Percentiles rank a stretch among this genome's conserved stretches.
Evolutionary conservation across 768 basidiomycete genomes (phyloP).

Genomic region (Chiua virens): DNA sequence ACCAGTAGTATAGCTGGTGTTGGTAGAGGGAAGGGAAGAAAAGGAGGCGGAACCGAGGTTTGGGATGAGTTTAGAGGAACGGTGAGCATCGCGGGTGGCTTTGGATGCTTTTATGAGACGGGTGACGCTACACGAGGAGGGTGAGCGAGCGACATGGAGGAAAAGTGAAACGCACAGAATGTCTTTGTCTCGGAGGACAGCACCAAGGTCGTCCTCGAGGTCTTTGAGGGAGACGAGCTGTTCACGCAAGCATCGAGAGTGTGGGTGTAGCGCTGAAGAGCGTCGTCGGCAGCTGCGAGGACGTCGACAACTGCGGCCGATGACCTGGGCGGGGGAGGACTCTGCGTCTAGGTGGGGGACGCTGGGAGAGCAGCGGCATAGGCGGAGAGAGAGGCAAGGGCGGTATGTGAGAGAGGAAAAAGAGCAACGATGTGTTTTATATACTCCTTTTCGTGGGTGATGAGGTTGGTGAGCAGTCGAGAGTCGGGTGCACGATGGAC

Average conservation of each 20-base stretch:
- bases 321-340: conserved; percentile 23
- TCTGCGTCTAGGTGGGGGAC: too few relatives aligned
- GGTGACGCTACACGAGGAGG: conserved; percentile 52
- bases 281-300: conserved; percentile 66
- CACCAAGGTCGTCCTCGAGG: conserved; percentile 72
- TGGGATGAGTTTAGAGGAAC: conserved; percentile 28
- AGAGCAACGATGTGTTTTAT: conserved; percentile 57
- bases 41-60: conserved; percentile 44
- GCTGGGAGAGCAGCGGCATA: conserved; percentile 65
- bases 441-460: conserved; percentile 72
- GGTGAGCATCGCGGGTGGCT: conserved; percentile 38
- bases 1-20: conserved; percentile 11
- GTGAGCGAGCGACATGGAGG: not conserved
- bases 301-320: conserved; percentile 50
- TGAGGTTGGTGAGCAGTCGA: conserved; percentile 65
- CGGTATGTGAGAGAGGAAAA: conserved; percentile 57
- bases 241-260: conserved; percentile 64
- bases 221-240: conserved; percentile 58
- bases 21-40: conserved; percentile 38
- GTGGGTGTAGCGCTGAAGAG: conserved; percentile 56
- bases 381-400: conserved; percentile 65
- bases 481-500: conserved; percentile 74
- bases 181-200: conserved; percentile 67
- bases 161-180: conserved; percentile 61
- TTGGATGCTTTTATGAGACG: conserved; percentile 80